Percentiles rank a stretch among this genome's conserved stretches.
Evolutionary conservation across 306 rosid species (phyloP).

Genomic region (Lablab purpureus): DNA sequence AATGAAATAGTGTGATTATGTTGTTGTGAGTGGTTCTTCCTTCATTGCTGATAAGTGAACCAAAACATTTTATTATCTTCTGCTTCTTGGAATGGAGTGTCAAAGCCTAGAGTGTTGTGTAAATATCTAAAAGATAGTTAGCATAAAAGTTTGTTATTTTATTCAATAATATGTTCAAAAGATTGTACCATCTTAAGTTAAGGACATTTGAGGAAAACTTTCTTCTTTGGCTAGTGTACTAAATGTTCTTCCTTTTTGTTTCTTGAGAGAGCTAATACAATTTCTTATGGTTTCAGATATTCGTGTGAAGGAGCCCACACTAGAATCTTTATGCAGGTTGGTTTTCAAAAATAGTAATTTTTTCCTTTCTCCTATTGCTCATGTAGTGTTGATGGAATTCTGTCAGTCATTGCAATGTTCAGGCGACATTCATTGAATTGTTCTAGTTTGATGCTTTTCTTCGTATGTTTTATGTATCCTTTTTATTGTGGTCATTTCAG

Average conservation of each 20-base stretch:
- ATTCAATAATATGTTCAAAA: background rate
- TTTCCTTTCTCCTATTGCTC: background rate
- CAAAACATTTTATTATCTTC: slow-evolving; percentile 1
- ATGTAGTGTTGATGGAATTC: no score
- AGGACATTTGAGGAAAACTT: slow-evolving; percentile 5
- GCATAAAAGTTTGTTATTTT: background rate
- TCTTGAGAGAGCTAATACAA: slow-evolving; percentile 28
- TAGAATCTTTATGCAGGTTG: slow-evolving; percentile 87
- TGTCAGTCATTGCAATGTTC: no score
- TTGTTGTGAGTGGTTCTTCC: slow-evolving; percentile 1
- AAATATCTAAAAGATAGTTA: background rate
- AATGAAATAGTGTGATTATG: background rate
- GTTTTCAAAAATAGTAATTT: slow-evolving; percentile 39
- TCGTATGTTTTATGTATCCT: background rate
- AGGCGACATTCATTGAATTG: no score
- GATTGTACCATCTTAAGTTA: slow-evolving; percentile 16
- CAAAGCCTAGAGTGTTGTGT: background rate
- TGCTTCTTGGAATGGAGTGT: slow-evolving; percentile 20
- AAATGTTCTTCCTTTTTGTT: slow-evolving; percentile 26
- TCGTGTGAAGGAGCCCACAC: slow-evolving; percentile 91
- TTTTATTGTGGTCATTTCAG: slow-evolving; percentile 49
- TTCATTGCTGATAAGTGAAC: background rate
- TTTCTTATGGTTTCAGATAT: slow-evolving; percentile 64
- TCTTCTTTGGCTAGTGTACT: slow-evolving; percentile 27
- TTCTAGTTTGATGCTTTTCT: no score